Evolutionary conservation across 2,329 filamentous ascomycete species (phyloP).

Genomic region (Raffaelea arxii): DNA sequence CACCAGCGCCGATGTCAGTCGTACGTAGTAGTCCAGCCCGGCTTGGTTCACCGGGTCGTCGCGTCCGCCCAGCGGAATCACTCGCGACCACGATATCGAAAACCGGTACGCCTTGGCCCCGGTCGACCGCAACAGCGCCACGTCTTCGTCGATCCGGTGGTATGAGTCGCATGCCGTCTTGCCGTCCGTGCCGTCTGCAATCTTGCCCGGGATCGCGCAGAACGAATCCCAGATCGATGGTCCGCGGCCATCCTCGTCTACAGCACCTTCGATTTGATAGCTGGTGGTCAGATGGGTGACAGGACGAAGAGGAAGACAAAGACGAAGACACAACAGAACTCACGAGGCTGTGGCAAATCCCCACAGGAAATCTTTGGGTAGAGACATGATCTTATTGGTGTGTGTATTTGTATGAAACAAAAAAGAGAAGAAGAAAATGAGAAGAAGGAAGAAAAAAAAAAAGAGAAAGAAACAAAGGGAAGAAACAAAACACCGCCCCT

Average conservation of each 20-base stretch:
- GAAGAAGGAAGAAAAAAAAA: background rate
- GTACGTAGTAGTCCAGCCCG: constrained; percentile 68
- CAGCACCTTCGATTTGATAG: constrained; percentile 79
- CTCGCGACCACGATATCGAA: constrained; percentile 74
- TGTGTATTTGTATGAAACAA: background rate
- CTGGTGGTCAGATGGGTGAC: constrained; percentile 29
- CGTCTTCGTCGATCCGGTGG: constrained; percentile 67
- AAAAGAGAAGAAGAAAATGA: constrained; percentile 1
- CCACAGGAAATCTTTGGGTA: constrained; percentile 65
- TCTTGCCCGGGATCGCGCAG: constrained; percentile 70
- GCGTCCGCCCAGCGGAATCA: constrained; percentile 78
- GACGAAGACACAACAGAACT: constrained; percentile 18
- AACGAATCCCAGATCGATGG: constrained; percentile 90
- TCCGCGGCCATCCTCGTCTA: constrained; percentile 64
- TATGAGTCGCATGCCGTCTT: constrained; percentile 80
- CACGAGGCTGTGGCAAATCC: constrained; percentile 72
- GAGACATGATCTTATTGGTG: constrained; percentile 32
- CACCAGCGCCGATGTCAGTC: constrained; percentile 68
- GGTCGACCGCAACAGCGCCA: constrained; percentile 63
- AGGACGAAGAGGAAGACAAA: background rate
- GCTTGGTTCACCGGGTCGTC: constrained; percentile 71
- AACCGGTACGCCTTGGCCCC: constrained; percentile 73
- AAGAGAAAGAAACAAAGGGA: background rate
- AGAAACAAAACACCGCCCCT: background rate
- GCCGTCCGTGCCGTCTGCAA: constrained; percentile 67